A percentile compares a stretch with the other conserved stretches of the same genome.
phyloP scores from a whole-genome alignment of 306 rosid species.

The Potentilla sterilis region DNA sequence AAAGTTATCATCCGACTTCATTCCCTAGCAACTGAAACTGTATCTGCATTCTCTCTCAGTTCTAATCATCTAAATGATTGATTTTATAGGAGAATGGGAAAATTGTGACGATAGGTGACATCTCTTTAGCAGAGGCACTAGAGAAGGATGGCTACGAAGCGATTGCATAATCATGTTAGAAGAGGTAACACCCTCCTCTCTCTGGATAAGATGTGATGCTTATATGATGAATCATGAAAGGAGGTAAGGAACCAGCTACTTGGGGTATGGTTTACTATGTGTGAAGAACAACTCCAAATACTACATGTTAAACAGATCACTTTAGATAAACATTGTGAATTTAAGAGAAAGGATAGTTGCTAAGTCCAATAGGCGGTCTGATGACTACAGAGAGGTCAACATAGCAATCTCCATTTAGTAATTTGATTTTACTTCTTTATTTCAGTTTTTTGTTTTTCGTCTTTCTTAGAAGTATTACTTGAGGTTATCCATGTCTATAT shows the following conservation, averaged over 20 bases:
- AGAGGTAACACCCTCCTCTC: slow-evolving; percentile 33
- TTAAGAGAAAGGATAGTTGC: background rate
- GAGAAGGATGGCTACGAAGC: slow-evolving; percentile 77
- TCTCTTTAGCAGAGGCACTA: slow-evolving; percentile 65
- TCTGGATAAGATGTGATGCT: background rate
- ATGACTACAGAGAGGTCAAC: background rate
- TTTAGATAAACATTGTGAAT: background rate
- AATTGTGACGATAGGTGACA: slow-evolving; percentile 75
- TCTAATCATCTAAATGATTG: background rate
- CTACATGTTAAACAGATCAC: background rate
- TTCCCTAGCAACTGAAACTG: background rate
- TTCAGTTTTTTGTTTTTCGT: background rate
- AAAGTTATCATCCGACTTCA: background rate
- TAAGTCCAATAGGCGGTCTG: too few species aligned
- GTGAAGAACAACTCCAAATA: background rate
- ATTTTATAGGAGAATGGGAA: slow-evolving; percentile 65
- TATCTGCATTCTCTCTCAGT: background rate
- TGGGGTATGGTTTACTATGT: background rate
- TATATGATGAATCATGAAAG: background rate
- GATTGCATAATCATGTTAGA: slow-evolving; percentile 39
- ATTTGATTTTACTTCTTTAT: background rate
- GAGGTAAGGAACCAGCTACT: background rate
- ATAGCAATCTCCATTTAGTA: background rate
- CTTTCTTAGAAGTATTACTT: background rate
- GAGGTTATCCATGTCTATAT: background rate